Base-by-base conservation (phyloP, 768 basidiomycete species). In the Phylloporus arenicola region DNA sequence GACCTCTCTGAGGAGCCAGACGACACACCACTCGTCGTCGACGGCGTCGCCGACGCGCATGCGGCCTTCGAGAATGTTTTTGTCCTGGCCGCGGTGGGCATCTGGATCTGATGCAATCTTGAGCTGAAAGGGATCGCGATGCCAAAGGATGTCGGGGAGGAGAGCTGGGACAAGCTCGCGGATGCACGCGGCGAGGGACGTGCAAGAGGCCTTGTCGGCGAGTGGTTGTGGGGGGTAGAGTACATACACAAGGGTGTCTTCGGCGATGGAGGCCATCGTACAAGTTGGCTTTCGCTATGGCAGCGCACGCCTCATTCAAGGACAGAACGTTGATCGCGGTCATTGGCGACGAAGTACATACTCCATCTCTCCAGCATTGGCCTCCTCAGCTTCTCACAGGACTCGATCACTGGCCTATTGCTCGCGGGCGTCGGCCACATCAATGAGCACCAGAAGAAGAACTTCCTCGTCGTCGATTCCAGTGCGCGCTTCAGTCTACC, bases 1-100 rank as follows among this genome's bases (percentile, higher is more conserved):
- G 50, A 95, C 74, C 67, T 90, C 79, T 58, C 75, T 78, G 51
- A 98, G 71, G 42, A 98, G 72, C 90, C 91, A 98, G 16, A 97
- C 92, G 13, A 80, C 77, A 64, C 84, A 86, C 96, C 96, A 99
- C 69, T 99, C 96, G 60, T 99, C 96, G 67, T 99, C 94, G n/a
- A 98, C 79, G 46, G 84, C 88, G 69, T 99, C 96, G 3, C 96
- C 95, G 20, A 98, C 88, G 40, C 93, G 75, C 84, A 94, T 89
- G 40, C 75, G 72, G 9, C 94, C 92, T 61, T 92, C 84, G 1
- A 97, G 69, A 37, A 83, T 71, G 71, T 78, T 84, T n/a, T 67
- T 73, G 13, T 67, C 59, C 39, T 58, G 57, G 13, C 45, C 48
- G n/a, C 30, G 54, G 11, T 17, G 41, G n/a, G 57, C 54, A 56